phyloP scores from a whole-genome alignment of 2,329 filamentous ascomycete genomes.

The Stachybotrys chlorohalonatus region DNA sequence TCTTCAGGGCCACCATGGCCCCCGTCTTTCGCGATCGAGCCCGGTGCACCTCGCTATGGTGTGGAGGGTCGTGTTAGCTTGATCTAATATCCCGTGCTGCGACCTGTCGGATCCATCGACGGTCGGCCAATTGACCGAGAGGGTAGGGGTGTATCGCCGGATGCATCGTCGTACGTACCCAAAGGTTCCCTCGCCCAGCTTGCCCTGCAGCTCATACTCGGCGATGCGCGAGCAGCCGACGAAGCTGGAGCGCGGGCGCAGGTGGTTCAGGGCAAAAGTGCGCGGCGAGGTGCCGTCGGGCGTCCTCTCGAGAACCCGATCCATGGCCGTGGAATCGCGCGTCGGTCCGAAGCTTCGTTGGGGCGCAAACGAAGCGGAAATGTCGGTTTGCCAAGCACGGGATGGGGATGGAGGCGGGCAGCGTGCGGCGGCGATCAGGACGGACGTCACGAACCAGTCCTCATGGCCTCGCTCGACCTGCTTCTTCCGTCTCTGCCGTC shows the following conservation, averaged over 20 bases:
- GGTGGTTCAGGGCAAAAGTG: conserved; percentile 47
- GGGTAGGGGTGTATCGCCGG: too few relatives aligned
- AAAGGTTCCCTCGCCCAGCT: conserved; percentile 92
- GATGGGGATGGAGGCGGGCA: background rate
- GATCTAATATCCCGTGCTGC: background rate
- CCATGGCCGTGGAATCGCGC: conserved; percentile 14
- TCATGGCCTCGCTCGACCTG: background rate
- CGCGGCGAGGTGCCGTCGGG: conserved; percentile 40
- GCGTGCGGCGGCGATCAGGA: background rate
- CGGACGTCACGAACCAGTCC: background rate
- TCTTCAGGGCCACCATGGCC: conserved; percentile 80
- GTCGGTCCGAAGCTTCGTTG: background rate
- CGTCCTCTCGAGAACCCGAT: conserved; percentile 17
- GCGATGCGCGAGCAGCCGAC: conserved; percentile 74
- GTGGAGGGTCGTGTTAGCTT: background rate
- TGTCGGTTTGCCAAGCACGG: background rate
- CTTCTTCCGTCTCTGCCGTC: background rate
- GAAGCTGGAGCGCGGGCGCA: conserved; percentile 54
- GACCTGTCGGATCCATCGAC: too few relatives aligned
- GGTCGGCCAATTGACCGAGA: too few relatives aligned
- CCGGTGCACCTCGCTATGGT: conserved; percentile 73
- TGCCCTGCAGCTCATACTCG: conserved; percentile 71
- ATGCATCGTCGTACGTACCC: conserved; percentile 46
- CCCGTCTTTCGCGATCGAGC: conserved; percentile 69
- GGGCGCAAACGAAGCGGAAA: background rate